Conservation (phyloP, 148 eudicot genomes). For the Oxyria digyna region DNA sequence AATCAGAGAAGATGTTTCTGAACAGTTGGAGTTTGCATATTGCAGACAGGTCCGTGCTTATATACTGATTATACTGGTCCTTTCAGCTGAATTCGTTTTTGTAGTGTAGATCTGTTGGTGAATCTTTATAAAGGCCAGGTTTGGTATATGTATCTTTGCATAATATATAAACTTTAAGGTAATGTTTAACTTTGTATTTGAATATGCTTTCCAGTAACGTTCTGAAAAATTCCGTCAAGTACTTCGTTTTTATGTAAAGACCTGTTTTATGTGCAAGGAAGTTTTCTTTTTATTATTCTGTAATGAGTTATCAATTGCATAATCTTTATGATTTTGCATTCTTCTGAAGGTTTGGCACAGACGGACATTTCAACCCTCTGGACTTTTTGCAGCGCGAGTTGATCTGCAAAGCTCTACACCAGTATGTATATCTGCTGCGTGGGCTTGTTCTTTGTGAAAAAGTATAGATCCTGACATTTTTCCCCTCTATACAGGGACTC, state of each 20-base stretch:
- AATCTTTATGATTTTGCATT: background rate
- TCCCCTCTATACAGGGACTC: constrained; percentile 47
- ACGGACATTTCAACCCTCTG: constrained; percentile 88
- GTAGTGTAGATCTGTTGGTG: background rate
- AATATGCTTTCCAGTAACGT: background rate
- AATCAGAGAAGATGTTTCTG: constrained; percentile 89
- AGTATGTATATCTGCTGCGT: constrained; percentile 28
- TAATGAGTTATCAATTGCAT: background rate
- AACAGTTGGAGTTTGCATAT: constrained; percentile 91
- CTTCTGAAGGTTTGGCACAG: constrained; percentile 82
- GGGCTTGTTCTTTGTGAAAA: background rate
- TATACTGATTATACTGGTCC: background rate
- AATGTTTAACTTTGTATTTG: background rate
- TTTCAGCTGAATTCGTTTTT: background rate
- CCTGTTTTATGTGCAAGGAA: background rate
- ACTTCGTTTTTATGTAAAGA: background rate
- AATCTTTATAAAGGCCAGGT: background rate
- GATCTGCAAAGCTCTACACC: constrained; percentile 80
- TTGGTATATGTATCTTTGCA: background rate
- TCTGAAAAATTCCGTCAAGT: background rate
- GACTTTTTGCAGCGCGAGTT: constrained; percentile 95
- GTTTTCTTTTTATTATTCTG: background rate
- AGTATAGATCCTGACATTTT: background rate
- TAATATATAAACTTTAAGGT: background rate
- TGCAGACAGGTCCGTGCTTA: constrained; percentile 41